Conservation (phyloP, 108 stramenopile species). For the Cylindrotheca fusiformis region DNA sequence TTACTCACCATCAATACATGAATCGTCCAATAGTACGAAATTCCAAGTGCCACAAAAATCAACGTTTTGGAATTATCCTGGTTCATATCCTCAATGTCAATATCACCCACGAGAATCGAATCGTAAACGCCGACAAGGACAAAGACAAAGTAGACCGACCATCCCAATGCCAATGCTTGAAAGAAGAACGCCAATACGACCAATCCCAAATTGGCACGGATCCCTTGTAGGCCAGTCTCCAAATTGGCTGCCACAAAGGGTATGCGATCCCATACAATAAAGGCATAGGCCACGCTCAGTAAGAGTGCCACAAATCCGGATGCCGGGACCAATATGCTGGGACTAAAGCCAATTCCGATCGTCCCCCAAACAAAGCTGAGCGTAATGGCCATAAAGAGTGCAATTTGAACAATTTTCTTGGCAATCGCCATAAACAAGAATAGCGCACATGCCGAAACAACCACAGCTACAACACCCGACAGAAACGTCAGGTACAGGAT, state of each 20-base stretch:
- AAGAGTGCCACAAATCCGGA: conserved; percentile 78
- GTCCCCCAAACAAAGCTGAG: conserved; percentile 84
- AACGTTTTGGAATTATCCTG: conserved; percentile 13
- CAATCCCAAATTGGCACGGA: conserved; percentile 61
- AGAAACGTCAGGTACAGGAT: conserved; percentile 58
- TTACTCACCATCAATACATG: conserved; percentile 75
- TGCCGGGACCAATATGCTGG: conserved; percentile 76
- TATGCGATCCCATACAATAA: conserved; percentile 78
- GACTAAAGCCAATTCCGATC: conserved; percentile 80
- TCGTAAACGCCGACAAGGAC: conserved; percentile 74
- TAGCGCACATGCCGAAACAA: conserved; percentile 53
- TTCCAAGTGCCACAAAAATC: conserved; percentile 37
- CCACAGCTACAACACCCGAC: conserved; percentile 68
- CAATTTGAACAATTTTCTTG: conserved; percentile 67
- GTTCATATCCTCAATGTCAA: conserved; percentile 30
- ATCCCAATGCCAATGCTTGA: conserved; percentile 66
- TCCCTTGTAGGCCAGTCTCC: conserved; percentile 51
- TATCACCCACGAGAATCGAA: conserved; percentile 54
- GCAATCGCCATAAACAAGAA: conserved; percentile 73
- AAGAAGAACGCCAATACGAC: conserved; percentile 63
- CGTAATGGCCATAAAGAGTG: conserved; percentile 63
- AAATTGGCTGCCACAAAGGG: conserved; percentile 80
- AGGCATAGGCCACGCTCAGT: conserved; percentile 70
- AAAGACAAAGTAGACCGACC: conserved; percentile 69
- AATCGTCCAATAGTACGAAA: conserved; percentile 86